A percentile compares a stretch with the other conserved stretches of the same genome.
phyloP scores from a whole-genome alignment of 106 monocot genomes.

The Allium sativum region DNA sequence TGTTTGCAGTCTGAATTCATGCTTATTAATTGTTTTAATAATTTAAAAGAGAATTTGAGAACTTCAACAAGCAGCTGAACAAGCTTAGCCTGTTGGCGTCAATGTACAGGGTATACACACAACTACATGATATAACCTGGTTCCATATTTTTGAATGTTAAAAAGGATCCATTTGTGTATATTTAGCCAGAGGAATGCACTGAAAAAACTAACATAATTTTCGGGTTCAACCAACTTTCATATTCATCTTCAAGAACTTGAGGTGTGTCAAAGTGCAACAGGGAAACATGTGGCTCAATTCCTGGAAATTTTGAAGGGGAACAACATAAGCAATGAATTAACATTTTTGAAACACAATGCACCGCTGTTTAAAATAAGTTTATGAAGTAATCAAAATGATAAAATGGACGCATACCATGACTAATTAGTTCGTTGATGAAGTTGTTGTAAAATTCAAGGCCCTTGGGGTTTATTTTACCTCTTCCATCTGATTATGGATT shows the following conservation, averaged over 20 bases:
- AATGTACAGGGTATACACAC: too few species aligned
- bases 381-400: background rate
- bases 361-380: background rate
- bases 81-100: too few species aligned
- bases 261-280: constrained; percentile 58
- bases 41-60: too few species aligned
- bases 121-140: too few species aligned
- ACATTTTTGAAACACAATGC: background rate
- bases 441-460: constrained; percentile 51
- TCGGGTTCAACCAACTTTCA: constrained; percentile 56
- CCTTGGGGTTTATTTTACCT: constrained; percentile 55
- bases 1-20: too few species aligned
- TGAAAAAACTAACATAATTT: constrained; percentile 37
- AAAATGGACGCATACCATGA: constrained; percentile 20
- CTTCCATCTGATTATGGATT: constrained; percentile 36
- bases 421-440: constrained; percentile 51
- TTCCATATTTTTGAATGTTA: too few species aligned
- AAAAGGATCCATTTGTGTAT: too few species aligned
- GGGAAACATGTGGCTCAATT: constrained; percentile 48
- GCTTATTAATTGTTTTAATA: too few species aligned
- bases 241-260: constrained; percentile 76
- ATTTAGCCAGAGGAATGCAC: too few species aligned
- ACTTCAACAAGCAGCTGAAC: too few species aligned
- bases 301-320: constrained; percentile 17
- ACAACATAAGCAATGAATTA: background rate